Conservation (phyloP, 2,329 filamentous ascomycete genomes). For the Fusarium veterinarium region DNA sequence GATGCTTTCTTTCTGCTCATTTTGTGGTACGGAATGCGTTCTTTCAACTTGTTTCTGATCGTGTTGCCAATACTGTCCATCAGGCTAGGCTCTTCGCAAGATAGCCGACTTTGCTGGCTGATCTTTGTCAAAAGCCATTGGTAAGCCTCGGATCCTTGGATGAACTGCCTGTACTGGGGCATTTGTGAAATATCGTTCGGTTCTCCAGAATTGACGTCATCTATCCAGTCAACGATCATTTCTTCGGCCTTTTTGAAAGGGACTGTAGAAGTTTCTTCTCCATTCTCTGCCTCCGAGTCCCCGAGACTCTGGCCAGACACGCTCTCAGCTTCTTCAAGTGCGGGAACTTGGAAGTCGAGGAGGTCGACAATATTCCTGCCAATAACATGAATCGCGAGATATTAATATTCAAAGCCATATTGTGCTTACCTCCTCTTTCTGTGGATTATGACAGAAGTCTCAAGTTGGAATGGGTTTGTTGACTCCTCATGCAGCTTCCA, state of each 20-base stretch:
- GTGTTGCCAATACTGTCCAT: background rate
- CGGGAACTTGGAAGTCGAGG: background rate
- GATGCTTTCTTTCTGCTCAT: background rate
- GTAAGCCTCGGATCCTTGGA: background rate
- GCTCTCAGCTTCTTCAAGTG: background rate
- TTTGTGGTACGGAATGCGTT: background rate
- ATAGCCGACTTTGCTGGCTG: background rate
- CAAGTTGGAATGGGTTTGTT: background rate
- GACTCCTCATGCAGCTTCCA: conserved; percentile 13
- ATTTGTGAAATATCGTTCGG: background rate
- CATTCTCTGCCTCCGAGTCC: accelerated
- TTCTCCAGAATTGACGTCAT: background rate
- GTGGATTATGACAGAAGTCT: background rate
- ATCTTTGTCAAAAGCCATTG: conserved; percentile 9
- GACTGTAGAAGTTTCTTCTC: accelerated
- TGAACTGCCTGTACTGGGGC: background rate
- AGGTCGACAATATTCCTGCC: background rate
- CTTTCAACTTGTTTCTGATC: background rate
- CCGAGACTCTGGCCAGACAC: background rate
- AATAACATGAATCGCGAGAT: background rate
- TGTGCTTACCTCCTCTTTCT: background rate
- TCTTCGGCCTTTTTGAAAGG: background rate
- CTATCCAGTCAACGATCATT: background rate
- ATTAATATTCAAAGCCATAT: accelerated
- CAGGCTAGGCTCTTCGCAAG: background rate